Percentiles rank a stretch among this genome's conserved stretches.
phyloP scores from a whole-genome alignment of 345 rosid species.

The Brassica carinata region DNA sequence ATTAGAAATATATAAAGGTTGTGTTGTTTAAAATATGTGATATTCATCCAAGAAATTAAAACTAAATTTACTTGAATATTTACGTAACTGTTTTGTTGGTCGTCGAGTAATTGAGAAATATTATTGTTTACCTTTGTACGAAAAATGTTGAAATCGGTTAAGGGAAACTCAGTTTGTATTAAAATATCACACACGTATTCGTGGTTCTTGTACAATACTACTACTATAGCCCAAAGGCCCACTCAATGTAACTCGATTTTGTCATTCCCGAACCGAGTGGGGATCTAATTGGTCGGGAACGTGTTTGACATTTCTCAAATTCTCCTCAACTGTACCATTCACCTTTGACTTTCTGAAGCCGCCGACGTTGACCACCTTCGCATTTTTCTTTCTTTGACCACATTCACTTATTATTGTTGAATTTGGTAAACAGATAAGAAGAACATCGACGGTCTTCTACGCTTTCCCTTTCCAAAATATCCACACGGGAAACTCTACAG shows the following conservation, averaged over 20 bases:
- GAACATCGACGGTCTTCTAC: not conserved
- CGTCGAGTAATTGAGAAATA: not conserved
- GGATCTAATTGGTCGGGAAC: not conserved
- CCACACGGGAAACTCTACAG: not conserved
- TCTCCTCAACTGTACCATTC: not conserved
- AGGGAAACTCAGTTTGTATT: too few relatives aligned
- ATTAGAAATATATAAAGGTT: not conserved
- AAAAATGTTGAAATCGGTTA: not conserved
- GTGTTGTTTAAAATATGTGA: not conserved
- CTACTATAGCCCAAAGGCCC: not conserved
- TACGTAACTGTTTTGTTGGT: too few relatives aligned
- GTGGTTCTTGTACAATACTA: too few relatives aligned
- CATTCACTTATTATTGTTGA: not conserved
- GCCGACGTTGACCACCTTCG: conserved; percentile 32
- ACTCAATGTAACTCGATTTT: not conserved
- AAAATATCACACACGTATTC: too few relatives aligned
- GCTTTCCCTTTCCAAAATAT: conserved; percentile 6
- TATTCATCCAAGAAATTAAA: not conserved
- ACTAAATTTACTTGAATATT: not conserved
- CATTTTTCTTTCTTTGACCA: not conserved
- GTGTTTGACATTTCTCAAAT: conserved; percentile 15
- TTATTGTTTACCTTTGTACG: not conserved
- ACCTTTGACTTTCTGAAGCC: conserved; percentile 28
- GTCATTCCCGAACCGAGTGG: not conserved
- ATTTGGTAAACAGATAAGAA: not conserved